These are phyloP conservation scores for Phytophthora megakarya DNA, from an alignment of 352 stramenopile genomes.

Conservation along the genomic window DNA sequence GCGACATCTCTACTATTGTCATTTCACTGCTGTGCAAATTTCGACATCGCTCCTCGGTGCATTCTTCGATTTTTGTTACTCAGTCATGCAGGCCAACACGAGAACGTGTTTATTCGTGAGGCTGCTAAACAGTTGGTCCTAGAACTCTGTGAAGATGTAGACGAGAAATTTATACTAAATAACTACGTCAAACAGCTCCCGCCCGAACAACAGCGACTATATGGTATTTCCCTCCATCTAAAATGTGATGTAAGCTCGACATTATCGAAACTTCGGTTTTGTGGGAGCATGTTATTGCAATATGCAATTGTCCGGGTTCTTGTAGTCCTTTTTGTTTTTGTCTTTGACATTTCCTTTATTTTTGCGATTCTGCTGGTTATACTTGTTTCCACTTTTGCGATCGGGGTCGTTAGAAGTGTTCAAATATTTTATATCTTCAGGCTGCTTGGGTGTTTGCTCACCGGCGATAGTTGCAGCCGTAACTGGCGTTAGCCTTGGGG, in stretches of 20 bases:
- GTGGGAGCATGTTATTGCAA: slow-evolving; percentile 21
- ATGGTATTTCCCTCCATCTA: slow-evolving; percentile 5
- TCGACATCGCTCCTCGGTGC: slow-evolving; percentile 47
- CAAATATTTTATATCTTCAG: not conserved
- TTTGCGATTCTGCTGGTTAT: no score
- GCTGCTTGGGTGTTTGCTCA: not conserved
- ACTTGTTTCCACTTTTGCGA: not conserved
- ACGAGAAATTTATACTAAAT: slow-evolving; percentile 29
- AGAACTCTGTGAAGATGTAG: slow-evolving; percentile 43
- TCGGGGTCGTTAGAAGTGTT: not conserved
- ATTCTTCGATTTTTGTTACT: slow-evolving; percentile 44
- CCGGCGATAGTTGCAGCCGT: not conserved
- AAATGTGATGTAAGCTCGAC: not conserved
- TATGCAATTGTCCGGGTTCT: slow-evolving; percentile 27
- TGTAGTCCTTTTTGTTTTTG: slow-evolving; percentile 6
- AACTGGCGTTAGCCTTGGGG: not conserved
- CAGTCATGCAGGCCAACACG: slow-evolving; percentile 39
- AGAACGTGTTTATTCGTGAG: slow-evolving; percentile 46
- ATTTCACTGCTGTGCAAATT: slow-evolving; percentile 54
- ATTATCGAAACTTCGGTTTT: not conserved
- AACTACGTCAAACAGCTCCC: slow-evolving; percentile 25
- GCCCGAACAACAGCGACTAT: slow-evolving; percentile 13
- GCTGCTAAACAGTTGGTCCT: slow-evolving; percentile 45
- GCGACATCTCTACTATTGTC: slow-evolving; percentile 40
- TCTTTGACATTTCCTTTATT: slow-evolving; percentile 10